Percentiles rank a stretch among this genome's conserved stretches.
These are phyloP conservation scores for Meyerozyma athensensis DNA, from an alignment of 1,139 yeast genomes.

Conservation along the genomic window DNA sequence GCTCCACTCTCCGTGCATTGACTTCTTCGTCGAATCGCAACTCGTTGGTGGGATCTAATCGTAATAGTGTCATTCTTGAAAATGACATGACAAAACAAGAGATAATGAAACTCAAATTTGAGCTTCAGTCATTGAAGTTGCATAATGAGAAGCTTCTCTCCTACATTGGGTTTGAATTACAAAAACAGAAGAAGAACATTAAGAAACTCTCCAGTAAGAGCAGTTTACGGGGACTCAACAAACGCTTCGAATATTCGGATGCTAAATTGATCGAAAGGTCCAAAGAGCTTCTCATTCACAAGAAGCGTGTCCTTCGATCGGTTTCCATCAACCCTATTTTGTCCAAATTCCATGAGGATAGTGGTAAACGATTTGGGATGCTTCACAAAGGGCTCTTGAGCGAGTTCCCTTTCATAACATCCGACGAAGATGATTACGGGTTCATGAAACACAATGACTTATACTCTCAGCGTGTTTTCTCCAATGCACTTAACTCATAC, in stretches of 20 bases:
- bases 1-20: conserved; percentile 23
- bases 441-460: conserved; percentile 29
- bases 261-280: conserved; percentile 47
- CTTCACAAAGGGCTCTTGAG: conserved; percentile 18
- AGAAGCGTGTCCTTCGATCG: conserved; percentile 41
- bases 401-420: conserved; percentile 13
- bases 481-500: conserved; percentile 26
- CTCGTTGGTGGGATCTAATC: conserved; percentile 27
- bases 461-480: conserved; percentile 27
- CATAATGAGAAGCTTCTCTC: conserved; percentile 55
- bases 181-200: conserved; percentile 43
- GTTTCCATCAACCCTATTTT: conserved; percentile 42
- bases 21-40: conserved; percentile 22
- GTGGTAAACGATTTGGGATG: conserved; percentile 13
- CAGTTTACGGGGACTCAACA: conserved; percentile 22
- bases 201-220: conserved; percentile 34
- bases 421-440: conserved; percentile 33
- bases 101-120: conserved; percentile 48
- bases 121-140: conserved; percentile 47
- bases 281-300: conserved; percentile 37
- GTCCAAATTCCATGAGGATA: conserved; percentile 21
- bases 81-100: conserved; percentile 45
- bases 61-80: conserved; percentile 35
- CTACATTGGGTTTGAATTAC: conserved; percentile 54
- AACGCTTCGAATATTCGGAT: conserved; percentile 47